These are phyloP conservation scores for Astragalus membranaceus DNA, from an alignment of 306 rosid genomes.

Conservation along the genomic window DNA sequence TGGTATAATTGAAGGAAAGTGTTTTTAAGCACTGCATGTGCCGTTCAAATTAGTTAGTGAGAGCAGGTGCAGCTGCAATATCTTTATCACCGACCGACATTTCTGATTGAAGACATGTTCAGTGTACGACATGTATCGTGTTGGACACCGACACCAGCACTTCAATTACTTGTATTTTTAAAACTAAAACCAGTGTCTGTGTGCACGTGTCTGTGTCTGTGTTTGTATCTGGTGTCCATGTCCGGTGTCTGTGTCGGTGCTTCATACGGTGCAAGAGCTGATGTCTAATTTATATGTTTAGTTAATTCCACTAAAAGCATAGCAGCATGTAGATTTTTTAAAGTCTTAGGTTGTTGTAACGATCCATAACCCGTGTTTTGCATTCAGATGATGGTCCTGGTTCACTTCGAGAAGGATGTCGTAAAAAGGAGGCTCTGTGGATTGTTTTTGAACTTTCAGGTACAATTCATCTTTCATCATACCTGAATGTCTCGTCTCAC, in stretches of 20 bases:
- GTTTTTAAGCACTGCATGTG: background rate
- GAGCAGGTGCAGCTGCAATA: background rate
- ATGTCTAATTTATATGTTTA: background rate
- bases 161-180: no score
- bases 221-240: no score
- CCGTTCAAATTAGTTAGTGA: background rate
- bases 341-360: background rate
- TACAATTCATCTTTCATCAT: conserved; percentile 56
- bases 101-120: no score
- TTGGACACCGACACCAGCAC: no score
- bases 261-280: background rate
- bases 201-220: no score
- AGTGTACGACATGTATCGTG: no score
- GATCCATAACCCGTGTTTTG: background rate
- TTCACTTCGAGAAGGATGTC: conserved; percentile 68
- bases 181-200: no score
- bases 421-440: conserved; percentile 62
- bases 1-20: background rate
- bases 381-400: conserved; percentile 72
- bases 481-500: conserved; percentile 58
- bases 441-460: conserved; percentile 67
- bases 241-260: no score
- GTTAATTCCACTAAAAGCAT: background rate
- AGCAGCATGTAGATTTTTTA: background rate
- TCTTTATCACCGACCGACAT: no score